A percentile compares a stretch with the other conserved stretches of the same genome.
Conservation (phyloP, 2,329 filamentous ascomycete genomes). For the Fusarium sp. region DNA sequence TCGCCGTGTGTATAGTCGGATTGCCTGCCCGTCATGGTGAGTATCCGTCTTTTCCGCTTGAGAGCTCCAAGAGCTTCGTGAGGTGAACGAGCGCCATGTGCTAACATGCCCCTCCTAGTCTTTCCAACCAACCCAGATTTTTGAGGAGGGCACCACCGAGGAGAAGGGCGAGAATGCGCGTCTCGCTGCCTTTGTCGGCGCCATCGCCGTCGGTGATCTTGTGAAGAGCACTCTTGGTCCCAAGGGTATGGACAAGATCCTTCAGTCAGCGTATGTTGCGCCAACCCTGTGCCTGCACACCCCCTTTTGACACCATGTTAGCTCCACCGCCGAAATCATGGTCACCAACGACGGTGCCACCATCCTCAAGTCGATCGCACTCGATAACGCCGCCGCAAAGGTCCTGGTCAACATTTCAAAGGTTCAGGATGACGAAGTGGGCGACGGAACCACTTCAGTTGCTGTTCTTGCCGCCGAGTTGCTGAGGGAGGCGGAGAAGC, state of each 20-base stretch:
- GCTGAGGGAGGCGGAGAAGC: slow-evolving; percentile 94
- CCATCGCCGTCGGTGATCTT: slow-evolving; percentile 96
- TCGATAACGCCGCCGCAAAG: slow-evolving; percentile 98
- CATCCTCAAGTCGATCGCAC: slow-evolving; percentile 96
- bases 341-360: slow-evolving; percentile 99
- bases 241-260: slow-evolving; percentile 99
- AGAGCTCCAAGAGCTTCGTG: neutral
- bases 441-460: slow-evolving; percentile 98
- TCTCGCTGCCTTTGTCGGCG: slow-evolving; percentile 97
- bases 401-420: slow-evolving; percentile 99
- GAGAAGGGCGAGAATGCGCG: slow-evolving; percentile 99
- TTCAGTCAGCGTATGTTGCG: slow-evolving; percentile 86
- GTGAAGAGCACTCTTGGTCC: slow-evolving; percentile 98
- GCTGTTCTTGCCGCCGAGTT: slow-evolving; percentile 95
- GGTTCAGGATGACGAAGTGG: slow-evolving; percentile 98
- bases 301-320: slow-evolving; percentile 52
- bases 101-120: slow-evolving; percentile 57
- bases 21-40: slow-evolving; percentile 43
- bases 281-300: slow-evolving; percentile 22
- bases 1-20: slow-evolving; percentile 37
- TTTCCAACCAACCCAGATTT: slow-evolving; percentile 96
- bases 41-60: neutral
- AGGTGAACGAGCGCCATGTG: slow-evolving; percentile 7
- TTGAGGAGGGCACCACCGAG: slow-evolving; percentile 95
- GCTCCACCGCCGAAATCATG: slow-evolving; percentile 96